A percentile compares a stretch with the other conserved stretches of the same genome.
Conservation (phyloP, 2,329 filamentous ascomycete species). For the Helminthosporium solani region DNA sequence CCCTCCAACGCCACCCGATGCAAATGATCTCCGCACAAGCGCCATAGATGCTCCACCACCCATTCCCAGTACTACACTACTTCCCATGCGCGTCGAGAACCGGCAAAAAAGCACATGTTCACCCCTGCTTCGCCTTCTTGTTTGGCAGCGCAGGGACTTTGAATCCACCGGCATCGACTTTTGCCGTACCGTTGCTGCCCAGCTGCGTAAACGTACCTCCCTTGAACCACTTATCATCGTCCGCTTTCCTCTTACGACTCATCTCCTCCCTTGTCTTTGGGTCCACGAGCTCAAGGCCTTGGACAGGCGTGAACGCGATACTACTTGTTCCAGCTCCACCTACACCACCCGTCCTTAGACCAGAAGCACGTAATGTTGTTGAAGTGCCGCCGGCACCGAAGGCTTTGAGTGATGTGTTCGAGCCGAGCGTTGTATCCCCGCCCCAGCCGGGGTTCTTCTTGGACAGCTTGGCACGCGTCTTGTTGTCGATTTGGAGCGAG, state of each 20-base stretch:
- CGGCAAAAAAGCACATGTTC: too few species aligned
- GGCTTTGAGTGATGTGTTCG: constrained; percentile 70
- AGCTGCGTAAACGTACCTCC: constrained; percentile 95
- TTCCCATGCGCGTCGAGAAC: too few species aligned
- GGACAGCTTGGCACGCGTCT: constrained; percentile 87
- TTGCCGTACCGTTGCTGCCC: constrained; percentile 46
- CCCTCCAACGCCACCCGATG: background rate
- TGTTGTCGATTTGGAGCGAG: constrained; percentile 83
- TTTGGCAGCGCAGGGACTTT: constrained; percentile 75
- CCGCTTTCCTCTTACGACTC: constrained; percentile 85
- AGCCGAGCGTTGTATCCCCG: constrained; percentile 57
- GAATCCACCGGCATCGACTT: constrained; percentile 65
- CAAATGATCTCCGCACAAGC: background rate
- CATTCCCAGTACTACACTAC: too few species aligned
- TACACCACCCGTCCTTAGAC: constrained; percentile 78
- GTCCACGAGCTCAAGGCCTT: constrained; percentile 92
- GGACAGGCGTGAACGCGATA: constrained; percentile 90
- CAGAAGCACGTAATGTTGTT: constrained; percentile 74
- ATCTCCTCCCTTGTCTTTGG: constrained; percentile 87
- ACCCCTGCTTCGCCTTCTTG: constrained; percentile 59
- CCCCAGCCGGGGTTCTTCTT: constrained; percentile 98
- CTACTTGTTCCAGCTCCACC: constrained; percentile 76
- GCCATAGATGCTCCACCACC: background rate
- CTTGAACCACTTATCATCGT: constrained; percentile 96
- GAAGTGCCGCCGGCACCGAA: constrained; percentile 68